Evolutionary conservation across 495 filamentous ascomycete species (phyloP).

Genomic region (Aspergillus haitiensis): DNA sequence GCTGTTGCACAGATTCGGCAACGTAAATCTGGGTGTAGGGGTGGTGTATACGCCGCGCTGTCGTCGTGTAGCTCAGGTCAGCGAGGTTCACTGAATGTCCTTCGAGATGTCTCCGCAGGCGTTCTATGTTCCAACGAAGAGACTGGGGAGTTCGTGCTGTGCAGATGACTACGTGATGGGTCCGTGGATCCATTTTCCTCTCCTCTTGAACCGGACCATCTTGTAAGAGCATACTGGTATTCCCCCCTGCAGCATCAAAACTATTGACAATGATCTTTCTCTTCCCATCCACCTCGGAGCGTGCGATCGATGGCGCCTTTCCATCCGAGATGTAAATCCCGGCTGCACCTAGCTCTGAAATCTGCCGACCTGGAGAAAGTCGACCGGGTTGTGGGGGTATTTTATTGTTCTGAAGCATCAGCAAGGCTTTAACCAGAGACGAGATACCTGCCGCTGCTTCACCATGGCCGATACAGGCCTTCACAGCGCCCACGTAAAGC

Average conservation of each 20-base stretch:
- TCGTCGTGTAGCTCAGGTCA: conserved; percentile 69
- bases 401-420: conserved; percentile 31
- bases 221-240: conserved; percentile 7
- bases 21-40: not conserved
- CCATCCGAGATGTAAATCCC: conserved; percentile 22
- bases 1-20: not conserved
- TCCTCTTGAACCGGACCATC: conserved; percentile 2
- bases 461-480: conserved; percentile 39
- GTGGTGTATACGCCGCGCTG: conserved; percentile 69
- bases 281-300: not conserved
- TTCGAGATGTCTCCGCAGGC: conserved; percentile 47
- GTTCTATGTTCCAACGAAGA: conserved; percentile 32
- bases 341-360: conserved; percentile 42
- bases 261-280: conserved; percentile 32
- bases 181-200: not conserved
- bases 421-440: conserved; percentile 35
- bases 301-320: conserved; percentile 2
- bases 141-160: conserved; percentile 30
- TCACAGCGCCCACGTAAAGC: conserved; percentile 32
- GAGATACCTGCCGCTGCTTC: conserved; percentile 35
- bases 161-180: conserved; percentile 26
- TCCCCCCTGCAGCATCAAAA: conserved; percentile 19
- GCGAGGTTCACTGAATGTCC: conserved; percentile 48
- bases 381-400: conserved; percentile 37
- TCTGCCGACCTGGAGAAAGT: not conserved